Evolutionary conservation across 2,329 filamentous ascomycete species (phyloP).

Genomic region (Diaporthe sp.): DNA sequence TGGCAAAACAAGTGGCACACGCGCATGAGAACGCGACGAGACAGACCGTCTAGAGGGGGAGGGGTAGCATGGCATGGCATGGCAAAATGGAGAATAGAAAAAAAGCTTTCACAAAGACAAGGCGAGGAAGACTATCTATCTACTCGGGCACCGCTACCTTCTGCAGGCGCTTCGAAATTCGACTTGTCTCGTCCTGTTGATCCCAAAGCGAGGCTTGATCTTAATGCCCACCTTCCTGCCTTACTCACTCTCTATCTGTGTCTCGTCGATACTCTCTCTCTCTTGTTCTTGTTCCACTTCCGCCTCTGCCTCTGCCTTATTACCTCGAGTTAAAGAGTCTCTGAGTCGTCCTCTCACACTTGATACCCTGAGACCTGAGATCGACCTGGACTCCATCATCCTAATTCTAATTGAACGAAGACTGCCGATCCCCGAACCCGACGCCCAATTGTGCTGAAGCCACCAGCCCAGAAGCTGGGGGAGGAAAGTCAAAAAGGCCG

Average conservation of each 20-base stretch:
- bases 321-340: not conserved
- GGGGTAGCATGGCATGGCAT: not conserved
- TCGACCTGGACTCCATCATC: constrained; percentile 20
- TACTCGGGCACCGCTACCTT: constrained; percentile 16
- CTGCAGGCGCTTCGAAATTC: constrained; percentile 5
- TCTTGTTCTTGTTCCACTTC: not conserved
- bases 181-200: constrained; percentile 3
- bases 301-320: not conserved
- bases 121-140: not conserved
- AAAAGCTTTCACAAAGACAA: constrained; percentile 5
- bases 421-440: constrained; percentile 21
- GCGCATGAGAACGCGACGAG: constrained; percentile 35
- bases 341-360: not conserved
- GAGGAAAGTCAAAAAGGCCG: not conserved
- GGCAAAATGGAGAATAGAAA: not conserved
- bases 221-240: constrained; percentile 2
- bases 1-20: constrained; percentile 17
- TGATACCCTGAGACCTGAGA: constrained; percentile 2
- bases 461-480: not conserved
- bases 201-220: constrained; percentile 12
- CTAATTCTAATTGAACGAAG: constrained; percentile 32
- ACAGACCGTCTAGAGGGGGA: not conserved
- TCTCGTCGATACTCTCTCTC: not conserved
- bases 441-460: constrained; percentile 15
- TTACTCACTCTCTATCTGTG: not conserved